Evolutionary conservation across 1,139 yeast genomes (phyloP).

Genomic region (Suhomyces kunorum): DNA sequence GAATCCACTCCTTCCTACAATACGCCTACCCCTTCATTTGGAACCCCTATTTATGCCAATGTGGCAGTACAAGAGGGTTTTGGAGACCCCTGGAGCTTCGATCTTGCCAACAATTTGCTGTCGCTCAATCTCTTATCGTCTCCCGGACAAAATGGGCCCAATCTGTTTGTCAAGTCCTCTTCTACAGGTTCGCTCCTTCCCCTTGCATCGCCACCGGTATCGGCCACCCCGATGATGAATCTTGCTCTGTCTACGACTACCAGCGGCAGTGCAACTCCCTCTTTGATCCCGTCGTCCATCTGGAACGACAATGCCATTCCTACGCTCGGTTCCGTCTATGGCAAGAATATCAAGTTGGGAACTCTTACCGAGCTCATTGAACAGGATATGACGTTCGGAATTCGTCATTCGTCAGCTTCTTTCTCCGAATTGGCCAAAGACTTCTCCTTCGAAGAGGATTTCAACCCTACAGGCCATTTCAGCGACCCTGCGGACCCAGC

Average conservation of each 20-base stretch:
- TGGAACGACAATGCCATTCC: constrained; percentile 15
- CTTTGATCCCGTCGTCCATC: constrained; percentile 13
- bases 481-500: constrained; percentile 1
- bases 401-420: background rate
- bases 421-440: constrained; percentile 7
- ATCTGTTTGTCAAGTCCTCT: constrained; percentile 1
- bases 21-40: constrained; percentile 9
- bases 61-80: constrained; percentile 4
- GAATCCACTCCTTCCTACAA: constrained; percentile 8
- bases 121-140: constrained; percentile 9
- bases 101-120: constrained; percentile 9
- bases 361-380: constrained; percentile 13
- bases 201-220: constrained; percentile 5
- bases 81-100: constrained; percentile 6
- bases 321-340: constrained; percentile 7
- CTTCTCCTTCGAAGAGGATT: constrained; percentile 10
- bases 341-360: constrained; percentile 9
- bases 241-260: constrained; percentile 7
- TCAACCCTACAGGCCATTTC: constrained; percentile 8
- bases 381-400: constrained; percentile 4
- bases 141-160: background rate
- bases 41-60: constrained; percentile 5
- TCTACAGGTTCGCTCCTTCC: constrained; percentile 6
- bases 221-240: background rate
- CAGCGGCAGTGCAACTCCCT: constrained; percentile 16